Evolutionary conservation across 2,329 filamentous ascomycete species (phyloP), one percentile per base, ranked within the genome.

Genomic region (Fusarium agapanthi): DNA sequence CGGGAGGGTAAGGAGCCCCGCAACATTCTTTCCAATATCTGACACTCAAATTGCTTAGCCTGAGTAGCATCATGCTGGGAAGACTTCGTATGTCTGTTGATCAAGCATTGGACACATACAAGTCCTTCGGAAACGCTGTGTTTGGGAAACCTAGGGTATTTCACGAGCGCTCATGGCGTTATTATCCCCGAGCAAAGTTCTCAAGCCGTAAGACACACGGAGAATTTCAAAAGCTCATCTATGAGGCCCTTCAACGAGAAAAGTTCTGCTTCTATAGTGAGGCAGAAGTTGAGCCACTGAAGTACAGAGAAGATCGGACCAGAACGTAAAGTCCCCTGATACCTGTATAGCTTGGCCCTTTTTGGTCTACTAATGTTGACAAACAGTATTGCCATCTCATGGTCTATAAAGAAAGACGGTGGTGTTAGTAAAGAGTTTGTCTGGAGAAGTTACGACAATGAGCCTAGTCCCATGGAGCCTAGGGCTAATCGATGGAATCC

Each of bases 61-160:
- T 64, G 0, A 64, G 26, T 2, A 51, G 61, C 2, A 60, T 64
- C 3, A 64, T 64, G 54, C 30, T 64, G 2, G 61, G 44, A 7
- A 51, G 44, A 14, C 10, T 64, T 0, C 56, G 56, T 1, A 45
- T 58, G 45, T 58, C 54, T 2, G 54, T 64, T 1, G 43, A 38
- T 1, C 4, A 18, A 32, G 54, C 53, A 3, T 7, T 66, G 64
- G n/a, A 37, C 1, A 35, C 20, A 1, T 60, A 57, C 9, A 26
- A 51, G 1, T 1, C 18, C 0, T 59, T 59, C 1, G 43, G 56
- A 16, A 59, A 59, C 6, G 55, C 22, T 0, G 50, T 70, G 0
- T 70, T 68, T 0, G 65, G 67, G 0, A 70, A 70, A 5, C 60
- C 67, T 5, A 28, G 64, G 15, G 14, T 16, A 45, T 70, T 60